A percentile compares a stretch with the other conserved stretches of the same genome.
These are phyloP conservation scores for Claviceps fusiformis DNA, from an alignment of 2,329 filamentous ascomycete genomes.

Conservation along the genomic window DNA sequence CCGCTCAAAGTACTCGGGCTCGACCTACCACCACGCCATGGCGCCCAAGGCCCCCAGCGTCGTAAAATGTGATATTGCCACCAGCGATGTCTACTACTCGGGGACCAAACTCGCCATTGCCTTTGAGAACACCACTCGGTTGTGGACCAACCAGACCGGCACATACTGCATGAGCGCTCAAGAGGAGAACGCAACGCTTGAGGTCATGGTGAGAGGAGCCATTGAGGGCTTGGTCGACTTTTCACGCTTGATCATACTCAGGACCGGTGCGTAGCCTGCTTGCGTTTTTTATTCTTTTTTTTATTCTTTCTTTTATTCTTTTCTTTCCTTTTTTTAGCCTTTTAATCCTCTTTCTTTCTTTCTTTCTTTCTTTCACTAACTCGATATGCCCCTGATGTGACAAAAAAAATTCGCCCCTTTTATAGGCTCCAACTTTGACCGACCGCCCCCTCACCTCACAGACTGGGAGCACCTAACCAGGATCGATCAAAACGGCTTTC, in stretches of 20 bases:
- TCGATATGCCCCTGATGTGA: too few relatives aligned
- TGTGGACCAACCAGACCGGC: conserved; percentile 56
- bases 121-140: conserved; percentile 49
- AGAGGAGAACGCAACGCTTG: conserved; percentile 58
- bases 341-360: neutral
- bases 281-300: neutral
- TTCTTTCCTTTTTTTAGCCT: neutral
- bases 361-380: neutral
- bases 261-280: conserved; percentile 30
- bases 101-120: conserved; percentile 45
- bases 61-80: conserved; percentile 52
- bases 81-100: conserved; percentile 59
- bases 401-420: neutral
- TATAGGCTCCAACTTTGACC: conserved; percentile 54
- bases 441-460: conserved; percentile 44
- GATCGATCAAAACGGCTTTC: conserved; percentile 48
- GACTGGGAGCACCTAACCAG: conserved; percentile 47
- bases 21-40: conserved; percentile 24
- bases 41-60: conserved; percentile 38
- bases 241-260: conserved; percentile 51
- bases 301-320: neutral
- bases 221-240: conserved; percentile 49
- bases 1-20: conserved; percentile 35
- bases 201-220: conserved; percentile 48
- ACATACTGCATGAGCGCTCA: conserved; percentile 59